Percentiles rank a stretch among this genome's conserved stretches.
phyloP scores from a whole-genome alignment of 768 basidiomycete genomes.

The Amanita fuliginea region DNA sequence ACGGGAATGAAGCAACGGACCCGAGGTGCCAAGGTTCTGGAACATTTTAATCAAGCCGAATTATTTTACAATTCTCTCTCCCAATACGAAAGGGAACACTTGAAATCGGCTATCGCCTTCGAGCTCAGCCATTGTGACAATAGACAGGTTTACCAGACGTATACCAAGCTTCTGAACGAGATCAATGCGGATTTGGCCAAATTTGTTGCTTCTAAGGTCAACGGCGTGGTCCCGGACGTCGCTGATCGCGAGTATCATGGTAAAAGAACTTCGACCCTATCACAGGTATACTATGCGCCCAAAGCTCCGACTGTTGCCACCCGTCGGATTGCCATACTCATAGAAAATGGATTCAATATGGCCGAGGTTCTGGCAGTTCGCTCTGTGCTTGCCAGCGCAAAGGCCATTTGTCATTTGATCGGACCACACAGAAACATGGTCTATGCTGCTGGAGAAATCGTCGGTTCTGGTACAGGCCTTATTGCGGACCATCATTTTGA shows the following conservation, averaged over 20 bases:
- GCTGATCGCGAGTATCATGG: slow-evolving; percentile 47
- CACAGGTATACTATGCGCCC: slow-evolving; percentile 45
- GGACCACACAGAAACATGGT: slow-evolving; percentile 56
- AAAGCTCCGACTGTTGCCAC: slow-evolving; percentile 47
- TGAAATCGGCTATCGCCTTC: slow-evolving; percentile 63
- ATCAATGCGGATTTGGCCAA: slow-evolving; percentile 69
- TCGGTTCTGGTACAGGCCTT: slow-evolving; percentile 21
- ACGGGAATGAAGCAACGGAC: slow-evolving; percentile 47
- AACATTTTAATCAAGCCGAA: slow-evolving; percentile 65
- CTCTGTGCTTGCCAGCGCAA: slow-evolving; percentile 35
- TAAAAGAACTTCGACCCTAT: slow-evolving; percentile 40
- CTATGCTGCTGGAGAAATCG: slow-evolving; percentile 17
- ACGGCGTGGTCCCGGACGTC: slow-evolving; percentile 42
- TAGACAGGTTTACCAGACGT: slow-evolving; percentile 52
- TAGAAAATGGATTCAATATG: slow-evolving; percentile 66
- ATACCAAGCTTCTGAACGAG: slow-evolving; percentile 57
- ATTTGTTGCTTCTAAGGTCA: slow-evolving; percentile 54
- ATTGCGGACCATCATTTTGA: slow-evolving; percentile 65
- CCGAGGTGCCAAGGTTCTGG: slow-evolving; percentile 65
- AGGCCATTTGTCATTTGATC: slow-evolving; percentile 54
- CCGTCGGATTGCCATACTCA: slow-evolving; percentile 67
- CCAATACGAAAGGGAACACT: slow-evolving; percentile 57
- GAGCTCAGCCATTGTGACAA: slow-evolving; percentile 83
- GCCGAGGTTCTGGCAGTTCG: slow-evolving; percentile 49
- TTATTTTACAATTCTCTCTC: slow-evolving; percentile 80